These are phyloP conservation scores for Wickerhamiella spandovensis DNA, from an alignment of 805 yeast genomes.

Conservation along the genomic window DNA sequence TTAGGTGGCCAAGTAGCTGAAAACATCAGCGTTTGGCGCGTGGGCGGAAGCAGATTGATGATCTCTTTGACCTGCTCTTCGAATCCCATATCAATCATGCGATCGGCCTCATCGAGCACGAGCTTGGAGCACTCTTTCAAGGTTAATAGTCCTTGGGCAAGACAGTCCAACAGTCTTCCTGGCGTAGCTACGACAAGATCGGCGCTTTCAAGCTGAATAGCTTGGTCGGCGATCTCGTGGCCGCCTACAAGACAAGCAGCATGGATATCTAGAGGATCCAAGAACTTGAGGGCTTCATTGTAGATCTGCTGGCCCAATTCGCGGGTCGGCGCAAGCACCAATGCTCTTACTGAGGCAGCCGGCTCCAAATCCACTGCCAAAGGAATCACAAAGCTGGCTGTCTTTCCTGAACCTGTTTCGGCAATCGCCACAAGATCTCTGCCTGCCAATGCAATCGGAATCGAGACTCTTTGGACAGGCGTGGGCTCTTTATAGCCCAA, in stretches of 20 bases:
- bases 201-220: conserved; percentile 44
- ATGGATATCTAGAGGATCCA: conserved; percentile 25
- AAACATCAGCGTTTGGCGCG: conserved; percentile 70
- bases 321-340: conserved; percentile 83
- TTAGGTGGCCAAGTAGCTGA: conserved; percentile 83
- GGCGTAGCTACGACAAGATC: conserved; percentile 89
- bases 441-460: conserved; percentile 50
- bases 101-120: conserved; percentile 86
- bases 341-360: conserved; percentile 34
- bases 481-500: conserved; percentile 55
- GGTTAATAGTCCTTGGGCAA: conserved; percentile 52
- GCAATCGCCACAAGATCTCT: conserved; percentile 82
- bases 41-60: conserved; percentile 39
- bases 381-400: conserved; percentile 72
- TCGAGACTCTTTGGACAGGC: conserved; percentile 80
- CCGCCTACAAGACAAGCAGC: conserved; percentile 77
- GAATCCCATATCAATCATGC: conserved; percentile 92
- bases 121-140: conserved; percentile 51
- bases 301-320: conserved; percentile 86
- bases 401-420: conserved; percentile 93
- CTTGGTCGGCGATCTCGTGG: conserved; percentile 65
- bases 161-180: conserved; percentile 72
- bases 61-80: conserved; percentile 63
- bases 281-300: conserved; percentile 44
- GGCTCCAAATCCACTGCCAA: conserved; percentile 40